These are phyloP conservation scores for Komagataea norvegica DNA, from an alignment of 1,139 yeast species.

Conservation along the genomic window DNA sequence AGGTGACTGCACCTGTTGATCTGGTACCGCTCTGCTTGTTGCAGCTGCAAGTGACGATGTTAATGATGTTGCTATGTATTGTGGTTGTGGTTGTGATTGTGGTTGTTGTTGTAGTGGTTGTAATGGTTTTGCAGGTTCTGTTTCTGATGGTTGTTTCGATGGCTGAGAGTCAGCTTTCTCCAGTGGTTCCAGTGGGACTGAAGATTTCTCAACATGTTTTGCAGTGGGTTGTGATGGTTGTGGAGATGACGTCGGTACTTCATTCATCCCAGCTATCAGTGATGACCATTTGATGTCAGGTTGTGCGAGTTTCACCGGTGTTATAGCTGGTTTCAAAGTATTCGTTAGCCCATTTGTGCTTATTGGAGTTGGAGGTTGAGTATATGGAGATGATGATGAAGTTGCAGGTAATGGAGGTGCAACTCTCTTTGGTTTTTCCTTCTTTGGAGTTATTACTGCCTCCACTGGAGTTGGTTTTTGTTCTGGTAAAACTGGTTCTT, in stretches of 20 bases:
- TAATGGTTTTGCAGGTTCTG: too few species aligned
- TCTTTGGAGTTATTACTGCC: conserved; percentile 7
- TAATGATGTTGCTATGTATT: conserved; percentile 20
- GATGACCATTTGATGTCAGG: conserved; percentile 70
- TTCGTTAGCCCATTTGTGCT: conserved; percentile 6
- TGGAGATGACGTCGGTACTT: conserved; percentile 5
- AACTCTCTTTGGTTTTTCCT: conserved; percentile 4
- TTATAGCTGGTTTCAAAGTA: conserved; percentile 11
- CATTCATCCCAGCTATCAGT: conserved; percentile 49
- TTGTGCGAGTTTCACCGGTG: conserved; percentile 40
- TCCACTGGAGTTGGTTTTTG: conserved; percentile 3
- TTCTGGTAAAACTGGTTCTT: too few species aligned
- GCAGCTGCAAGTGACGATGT: too few species aligned
- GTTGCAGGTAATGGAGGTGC: not conserved
- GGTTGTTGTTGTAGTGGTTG: conserved; percentile 1
- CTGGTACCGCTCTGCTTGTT: too few species aligned
- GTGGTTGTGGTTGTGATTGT: conserved; percentile 12
- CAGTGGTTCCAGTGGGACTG: conserved; percentile 3
- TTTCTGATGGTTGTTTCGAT: not conserved
- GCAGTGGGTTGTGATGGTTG: not conserved
- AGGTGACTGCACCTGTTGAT: not conserved
- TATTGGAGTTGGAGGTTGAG: conserved; percentile 5
- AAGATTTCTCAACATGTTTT: not conserved
- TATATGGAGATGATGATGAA: conserved; percentile 6
- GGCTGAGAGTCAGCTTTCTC: conserved; percentile 8